Evolutionary conservation across 805 yeast species (phyloP), one percentile per base, ranked within the genome.

Genomic region (Wickerhamiella domercqiae): DNA sequence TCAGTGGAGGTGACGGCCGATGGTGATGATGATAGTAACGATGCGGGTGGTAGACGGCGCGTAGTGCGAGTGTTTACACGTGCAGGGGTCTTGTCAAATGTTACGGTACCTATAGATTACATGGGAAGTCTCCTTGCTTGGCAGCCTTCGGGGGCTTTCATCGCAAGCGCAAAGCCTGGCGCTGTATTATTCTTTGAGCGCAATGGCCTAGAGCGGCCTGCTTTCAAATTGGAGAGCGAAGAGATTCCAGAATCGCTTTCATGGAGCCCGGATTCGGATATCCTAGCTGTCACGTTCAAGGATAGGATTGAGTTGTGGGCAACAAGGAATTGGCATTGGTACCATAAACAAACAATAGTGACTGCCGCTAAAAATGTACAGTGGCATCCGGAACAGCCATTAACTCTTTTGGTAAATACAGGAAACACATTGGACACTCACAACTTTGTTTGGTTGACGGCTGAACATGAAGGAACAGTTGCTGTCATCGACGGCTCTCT

Each of bases 281-380:
- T 80, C 1, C 62, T 90, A 38, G 81, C 94, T 2, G 60, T 90
- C 9, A 75, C 70, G 29, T 62, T 79, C 21, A 43, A 57, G 2
- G 67, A 74, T 47, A 61, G 71, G 13, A 67, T 90, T n/a, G 93
- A 79, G 53, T 57, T 90, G 18, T 90, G 96, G 96, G 75, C 93
- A 1, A 66, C 80, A 3, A 84, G 81, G 53, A 90, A 90, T 57
- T 90, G 86, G 57, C 93, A 86, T 53, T 90, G 98, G 98, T 84
- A 80, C 57, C 65, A 86, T 48, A 90, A 90, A 52, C 93, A 80
- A 56, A 93, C 79, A 50, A 57, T 86, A 3, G 7, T 7, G 29
- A 35, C 4, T 20, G 7, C 16, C 28, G 20, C 7, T 14, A 25
- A 30, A 13, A 43, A 46, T 43, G 45, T 51, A n/a, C 26, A 67